Conservation (phyloP, 192 early-diverging fungal species). For the Gamsiella multidivaricata region DNA sequence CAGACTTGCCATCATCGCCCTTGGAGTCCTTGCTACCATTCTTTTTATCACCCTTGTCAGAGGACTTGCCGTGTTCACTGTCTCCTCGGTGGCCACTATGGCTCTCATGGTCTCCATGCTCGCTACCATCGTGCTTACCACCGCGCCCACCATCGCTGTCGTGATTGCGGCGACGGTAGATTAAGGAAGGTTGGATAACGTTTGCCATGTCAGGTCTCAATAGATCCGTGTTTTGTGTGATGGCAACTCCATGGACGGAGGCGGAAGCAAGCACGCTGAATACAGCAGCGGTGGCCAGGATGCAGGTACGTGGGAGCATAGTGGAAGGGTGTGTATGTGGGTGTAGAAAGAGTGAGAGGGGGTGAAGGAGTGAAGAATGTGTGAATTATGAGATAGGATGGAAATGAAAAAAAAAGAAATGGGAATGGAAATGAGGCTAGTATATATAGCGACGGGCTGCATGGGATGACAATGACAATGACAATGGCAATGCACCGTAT, state of each 20-base stretch:
- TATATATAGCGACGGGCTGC: no score
- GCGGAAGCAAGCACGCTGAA: conserved; percentile 24
- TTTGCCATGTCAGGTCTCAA: background rate
- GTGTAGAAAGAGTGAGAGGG: background rate
- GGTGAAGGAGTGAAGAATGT: no score
- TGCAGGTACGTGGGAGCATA: conserved; percentile 20
- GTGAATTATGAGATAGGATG: no score
- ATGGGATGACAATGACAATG: no score
- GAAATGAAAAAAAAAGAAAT: no score
- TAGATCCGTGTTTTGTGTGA: background rate
- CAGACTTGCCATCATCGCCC: background rate
- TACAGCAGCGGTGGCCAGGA: conserved; percentile 18
- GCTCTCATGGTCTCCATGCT: background rate
- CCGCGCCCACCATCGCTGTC: background rate
- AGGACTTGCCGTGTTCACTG: background rate
- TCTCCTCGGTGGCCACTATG: background rate
- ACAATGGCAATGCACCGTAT: no score
- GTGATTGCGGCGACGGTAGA: conserved; percentile 25
- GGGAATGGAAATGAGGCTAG: no score
- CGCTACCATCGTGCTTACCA: background rate
- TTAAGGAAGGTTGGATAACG: background rate
- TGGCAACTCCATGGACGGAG: conserved; percentile 7
- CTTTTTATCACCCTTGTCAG: conserved; percentile 1
- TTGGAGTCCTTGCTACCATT: background rate
- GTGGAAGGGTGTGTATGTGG: background rate